A percentile compares a stretch with the other conserved stretches of the same genome.
Evolutionary conservation across 129 eudicot species (phyloP).

Genomic region (Flaveria robusta): DNA sequence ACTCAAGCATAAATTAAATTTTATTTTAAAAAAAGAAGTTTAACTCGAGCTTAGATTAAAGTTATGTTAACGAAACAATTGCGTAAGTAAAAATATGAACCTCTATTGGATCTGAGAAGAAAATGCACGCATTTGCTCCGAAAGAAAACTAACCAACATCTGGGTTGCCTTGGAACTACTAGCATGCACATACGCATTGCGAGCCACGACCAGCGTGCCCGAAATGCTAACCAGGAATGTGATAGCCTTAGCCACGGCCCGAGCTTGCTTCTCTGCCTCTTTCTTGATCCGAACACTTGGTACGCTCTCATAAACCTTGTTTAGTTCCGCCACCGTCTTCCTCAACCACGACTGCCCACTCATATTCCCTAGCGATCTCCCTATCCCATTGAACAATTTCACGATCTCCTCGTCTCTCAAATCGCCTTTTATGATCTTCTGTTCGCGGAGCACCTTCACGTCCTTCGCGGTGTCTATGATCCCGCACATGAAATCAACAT

Average conservation of each 20-base stretch:
- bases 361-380: conserved; percentile 36
- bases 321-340: conserved; percentile 19
- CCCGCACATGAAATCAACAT: conserved; percentile 60
- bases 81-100: neutral
- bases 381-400: conserved; percentile 53
- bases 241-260: conserved; percentile 32
- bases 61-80: neutral
- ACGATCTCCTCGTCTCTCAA: conserved; percentile 43
- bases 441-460: conserved; percentile 36
- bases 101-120: conserved; percentile 18
- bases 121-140: conserved; percentile 13
- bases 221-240: conserved; percentile 40
- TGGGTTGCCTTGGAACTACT: conserved; percentile 19
- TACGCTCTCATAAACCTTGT: conserved; percentile 16
- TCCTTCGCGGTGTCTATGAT: conserved; percentile 45
- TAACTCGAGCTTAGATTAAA: too few species aligned
- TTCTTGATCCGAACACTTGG: conserved; percentile 21
- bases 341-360: conserved; percentile 21
- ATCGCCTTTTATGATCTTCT: conserved; percentile 35
- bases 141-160: conserved; percentile 23
- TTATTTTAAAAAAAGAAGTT: too few species aligned
- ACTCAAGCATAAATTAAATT: too few species aligned
- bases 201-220: conserved; percentile 26
- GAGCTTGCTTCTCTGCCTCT: conserved; percentile 30
- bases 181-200: conserved; percentile 20